phyloP scores from a whole-genome alignment of 176 grass and related monocot species.

The sorghum (Sorghum bicolor) region Sorghum_bicolor_NCBIv3 NC_012873.2:9874001-9874500 shows the following conservation, averaged over 20 bases:
- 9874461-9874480: too few species aligned
- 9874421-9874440: too few species aligned
- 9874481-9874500: too few species aligned
- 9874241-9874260: constrained; percentile 2
- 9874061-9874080: constrained; percentile 7
- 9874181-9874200: constrained; percentile 83
- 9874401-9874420: background rate
- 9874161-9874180: constrained; percentile 67
- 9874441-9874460: too few species aligned
- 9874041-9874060: constrained; percentile 5
- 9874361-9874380: background rate
- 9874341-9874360: constrained; percentile 12
- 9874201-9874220: constrained; percentile 89
- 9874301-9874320: background rate
- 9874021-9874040: constrained; percentile 19
- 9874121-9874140: constrained; percentile 80
- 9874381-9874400: background rate
- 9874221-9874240: constrained; percentile 71
- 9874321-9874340: background rate
- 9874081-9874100: constrained; percentile 89
- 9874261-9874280: background rate
- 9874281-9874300: background rate
- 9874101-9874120: constrained; percentile 69
- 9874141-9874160: constrained; percentile 94
- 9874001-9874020: constrained; percentile 69